phyloP scores from a whole-genome alignment of 1,284 basidiomycete genomes.

The Microstroma glucosiphilum region DNA sequence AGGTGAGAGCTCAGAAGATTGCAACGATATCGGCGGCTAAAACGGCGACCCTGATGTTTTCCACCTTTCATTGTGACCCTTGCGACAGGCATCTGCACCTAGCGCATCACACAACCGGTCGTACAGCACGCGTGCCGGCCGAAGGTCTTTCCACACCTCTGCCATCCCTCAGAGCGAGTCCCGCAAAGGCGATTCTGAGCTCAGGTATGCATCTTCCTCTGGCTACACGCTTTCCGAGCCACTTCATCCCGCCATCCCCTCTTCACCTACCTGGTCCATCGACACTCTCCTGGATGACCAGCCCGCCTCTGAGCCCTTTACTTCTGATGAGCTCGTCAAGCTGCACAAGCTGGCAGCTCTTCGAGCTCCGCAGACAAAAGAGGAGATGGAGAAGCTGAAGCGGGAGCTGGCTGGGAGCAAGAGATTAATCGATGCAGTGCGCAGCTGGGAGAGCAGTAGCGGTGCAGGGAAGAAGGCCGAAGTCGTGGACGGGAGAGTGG shows the following conservation, averaged over 20 bases:
- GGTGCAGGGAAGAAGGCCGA: background rate
- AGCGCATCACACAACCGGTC: background rate
- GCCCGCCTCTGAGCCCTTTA: constrained; percentile 3
- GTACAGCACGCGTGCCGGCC: background rate
- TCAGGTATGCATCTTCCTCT: constrained; percentile 45
- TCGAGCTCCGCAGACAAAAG: constrained; percentile 8
- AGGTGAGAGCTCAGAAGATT: background rate
- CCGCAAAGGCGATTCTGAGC: background rate
- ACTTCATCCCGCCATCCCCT: constrained; percentile 17
- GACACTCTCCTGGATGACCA: constrained; percentile 9
- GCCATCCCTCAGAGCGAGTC: background rate
- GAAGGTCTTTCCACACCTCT: background rate
- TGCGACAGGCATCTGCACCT: background rate
- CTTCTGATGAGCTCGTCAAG: constrained; percentile 19
- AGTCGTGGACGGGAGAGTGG: background rate
- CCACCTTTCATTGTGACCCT: background rate
- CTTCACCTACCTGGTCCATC: constrained; percentile 20
- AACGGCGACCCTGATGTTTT: background rate
- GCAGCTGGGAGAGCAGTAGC: background rate
- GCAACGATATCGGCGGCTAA: background rate
- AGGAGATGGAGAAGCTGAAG: constrained; percentile 16
- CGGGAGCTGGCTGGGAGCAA: constrained; percentile 14
- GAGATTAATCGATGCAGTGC: constrained; percentile 19
- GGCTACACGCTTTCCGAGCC: background rate
- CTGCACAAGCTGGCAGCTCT: constrained; percentile 25